These are phyloP conservation scores for Aureobasidium pullulans DNA, from an alignment of 2,329 filamentous ascomycete genomes.

Conservation along the genomic window DNA sequence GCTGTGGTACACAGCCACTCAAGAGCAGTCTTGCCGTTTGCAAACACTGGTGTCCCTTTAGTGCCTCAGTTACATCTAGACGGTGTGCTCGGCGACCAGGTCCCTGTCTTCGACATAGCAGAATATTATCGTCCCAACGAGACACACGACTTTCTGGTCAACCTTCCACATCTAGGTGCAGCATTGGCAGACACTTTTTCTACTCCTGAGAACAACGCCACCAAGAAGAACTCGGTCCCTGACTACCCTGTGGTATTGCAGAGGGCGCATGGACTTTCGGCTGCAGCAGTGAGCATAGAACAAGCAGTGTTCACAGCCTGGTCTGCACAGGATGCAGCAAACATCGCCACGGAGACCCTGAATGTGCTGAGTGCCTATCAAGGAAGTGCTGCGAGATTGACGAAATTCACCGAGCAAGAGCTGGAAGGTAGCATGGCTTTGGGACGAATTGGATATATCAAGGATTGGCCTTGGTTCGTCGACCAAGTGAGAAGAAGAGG, in stretches of 20 bases:
- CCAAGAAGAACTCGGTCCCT: background rate
- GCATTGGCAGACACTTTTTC: background rate
- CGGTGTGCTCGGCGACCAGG: background rate
- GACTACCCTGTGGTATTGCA: background rate
- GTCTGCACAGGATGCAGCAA: background rate
- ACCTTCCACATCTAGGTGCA: background rate
- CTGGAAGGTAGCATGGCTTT: background rate
- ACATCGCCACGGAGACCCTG: background rate
- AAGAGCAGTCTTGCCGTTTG: background rate
- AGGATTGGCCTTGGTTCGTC: background rate
- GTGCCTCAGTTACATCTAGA: background rate
- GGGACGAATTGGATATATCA: background rate
- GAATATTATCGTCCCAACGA: background rate
- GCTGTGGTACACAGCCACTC: background rate
- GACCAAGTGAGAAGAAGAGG: background rate
- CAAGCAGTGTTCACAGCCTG: background rate
- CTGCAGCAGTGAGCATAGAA: background rate
- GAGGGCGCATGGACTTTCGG: background rate
- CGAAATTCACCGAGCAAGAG: background rate
- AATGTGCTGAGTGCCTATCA: background rate
- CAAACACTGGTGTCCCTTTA: background rate
- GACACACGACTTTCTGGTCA: background rate
- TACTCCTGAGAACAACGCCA: background rate
- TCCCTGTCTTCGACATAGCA: background rate
- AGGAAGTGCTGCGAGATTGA: background rate